phyloP scores from a whole-genome alignment of 2,329 filamentous ascomycete genomes.

The Penicillium sp. region DNA sequence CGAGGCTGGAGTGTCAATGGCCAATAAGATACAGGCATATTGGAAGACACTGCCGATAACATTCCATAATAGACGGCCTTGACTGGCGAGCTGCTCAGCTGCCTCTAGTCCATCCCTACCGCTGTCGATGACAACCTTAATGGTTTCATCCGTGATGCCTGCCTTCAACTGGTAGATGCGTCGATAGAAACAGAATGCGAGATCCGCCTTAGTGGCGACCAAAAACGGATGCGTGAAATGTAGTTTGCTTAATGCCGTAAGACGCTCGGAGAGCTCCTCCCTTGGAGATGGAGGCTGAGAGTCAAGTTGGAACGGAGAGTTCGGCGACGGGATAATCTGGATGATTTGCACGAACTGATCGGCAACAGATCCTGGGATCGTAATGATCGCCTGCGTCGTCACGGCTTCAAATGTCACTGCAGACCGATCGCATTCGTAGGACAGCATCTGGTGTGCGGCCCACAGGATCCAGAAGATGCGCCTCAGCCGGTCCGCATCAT shows the following conservation, averaged over 20 bases:
- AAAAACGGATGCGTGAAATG: constrained; percentile 22
- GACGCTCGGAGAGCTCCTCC: constrained; percentile 21
- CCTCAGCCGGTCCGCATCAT: constrained; percentile 26
- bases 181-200: constrained; percentile 29
- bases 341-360: constrained; percentile 24
- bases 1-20: constrained; percentile 21
- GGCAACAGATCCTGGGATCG: constrained; percentile 19
- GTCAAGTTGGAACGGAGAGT: constrained; percentile 20
- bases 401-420: constrained; percentile 21
- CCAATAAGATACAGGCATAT: constrained; percentile 24
- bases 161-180: constrained; percentile 25
- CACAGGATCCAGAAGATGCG: constrained; percentile 30
- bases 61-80: constrained; percentile 26
- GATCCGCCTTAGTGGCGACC: constrained; percentile 24
- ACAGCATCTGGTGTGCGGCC: constrained; percentile 27
- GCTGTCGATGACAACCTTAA: constrained; percentile 19
- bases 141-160: constrained; percentile 16
- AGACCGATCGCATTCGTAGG: constrained; percentile 27
- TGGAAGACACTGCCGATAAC: constrained; percentile 28
- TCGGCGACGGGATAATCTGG: constrained; percentile 24
- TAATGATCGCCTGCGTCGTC: constrained; percentile 19
- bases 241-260: constrained; percentile 15
- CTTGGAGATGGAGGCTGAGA: constrained; percentile 8
- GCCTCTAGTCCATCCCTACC: constrained; percentile 20
- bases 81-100: constrained; percentile 17